These are phyloP conservation scores for Eutrema heterophyllum DNA, from an alignment of 345 rosid genomes.

Conservation along the genomic window DNA sequence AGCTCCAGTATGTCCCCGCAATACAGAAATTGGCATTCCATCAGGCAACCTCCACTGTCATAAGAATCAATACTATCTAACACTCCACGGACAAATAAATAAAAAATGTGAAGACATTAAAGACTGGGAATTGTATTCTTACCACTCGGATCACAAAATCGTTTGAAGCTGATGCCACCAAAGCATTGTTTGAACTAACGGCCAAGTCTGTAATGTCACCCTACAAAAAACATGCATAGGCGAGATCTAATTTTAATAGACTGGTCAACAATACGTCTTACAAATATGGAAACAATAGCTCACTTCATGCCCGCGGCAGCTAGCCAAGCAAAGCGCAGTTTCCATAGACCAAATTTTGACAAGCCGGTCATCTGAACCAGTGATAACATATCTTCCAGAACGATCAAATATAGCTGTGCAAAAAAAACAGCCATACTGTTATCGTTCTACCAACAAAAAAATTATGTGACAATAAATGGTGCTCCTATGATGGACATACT, in stretches of 20 bases:
- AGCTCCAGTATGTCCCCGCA: slow-evolving; percentile 93
- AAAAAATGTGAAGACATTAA: slow-evolving; percentile 1
- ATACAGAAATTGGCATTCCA: slow-evolving; percentile 87
- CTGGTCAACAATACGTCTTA: slow-evolving; percentile 13
- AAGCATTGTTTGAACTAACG: slow-evolving; percentile 82
- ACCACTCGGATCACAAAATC: slow-evolving; percentile 97
- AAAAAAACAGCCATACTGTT: slow-evolving; percentile 7
- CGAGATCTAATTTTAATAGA: slow-evolving; percentile 11
- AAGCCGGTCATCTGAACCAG: slow-evolving; percentile 98
- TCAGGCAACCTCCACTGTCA: slow-evolving; percentile 98
- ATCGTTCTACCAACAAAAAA: not conserved
- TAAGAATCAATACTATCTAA: slow-evolving; percentile 23
- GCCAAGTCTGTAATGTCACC: slow-evolving; percentile 99
- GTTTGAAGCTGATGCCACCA: slow-evolving; percentile 98
- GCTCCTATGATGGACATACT: slow-evolving; percentile 4
- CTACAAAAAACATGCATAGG: slow-evolving; percentile 38
- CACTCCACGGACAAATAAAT: slow-evolving; percentile 12
- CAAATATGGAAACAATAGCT: slow-evolving; percentile 32
- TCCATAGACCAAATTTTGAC: slow-evolving; percentile 99
- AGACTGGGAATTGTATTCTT: slow-evolving; percentile 36
- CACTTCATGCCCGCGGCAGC: slow-evolving; percentile 99
- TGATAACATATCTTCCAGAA: slow-evolving; percentile 89
- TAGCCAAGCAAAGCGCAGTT: slow-evolving; percentile 97
- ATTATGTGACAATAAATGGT: not conserved
- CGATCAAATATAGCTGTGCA: slow-evolving; percentile 89